Evolutionary conservation across 257 asterid species (phyloP).

Genomic region (Echium plantagineum): DNA sequence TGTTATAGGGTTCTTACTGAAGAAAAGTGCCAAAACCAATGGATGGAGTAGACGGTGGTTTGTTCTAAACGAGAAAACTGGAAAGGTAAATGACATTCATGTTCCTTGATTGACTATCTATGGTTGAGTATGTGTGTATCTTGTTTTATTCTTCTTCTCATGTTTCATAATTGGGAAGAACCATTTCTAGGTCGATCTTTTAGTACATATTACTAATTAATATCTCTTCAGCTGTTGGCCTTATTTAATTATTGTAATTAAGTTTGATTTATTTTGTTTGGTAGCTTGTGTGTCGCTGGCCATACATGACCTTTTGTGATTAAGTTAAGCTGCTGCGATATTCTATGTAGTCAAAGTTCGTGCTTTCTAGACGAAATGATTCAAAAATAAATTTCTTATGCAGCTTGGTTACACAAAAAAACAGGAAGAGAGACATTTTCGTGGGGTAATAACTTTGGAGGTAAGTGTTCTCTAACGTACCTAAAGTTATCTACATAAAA

Average conservation of each 20-base stretch:
- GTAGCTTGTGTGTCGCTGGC: neutral
- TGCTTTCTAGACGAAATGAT: neutral
- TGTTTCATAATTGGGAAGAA: neutral
- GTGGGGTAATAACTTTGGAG: slow-evolving; percentile 93
- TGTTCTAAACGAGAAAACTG: slow-evolving; percentile 89
- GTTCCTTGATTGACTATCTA: neutral
- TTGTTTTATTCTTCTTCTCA: no score
- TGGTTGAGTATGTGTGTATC: neutral
- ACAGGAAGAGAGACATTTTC: slow-evolving; percentile 92
- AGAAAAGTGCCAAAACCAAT: slow-evolving; percentile 76
- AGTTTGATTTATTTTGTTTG: neutral
- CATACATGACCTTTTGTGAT: neutral
- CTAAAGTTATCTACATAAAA: neutral
- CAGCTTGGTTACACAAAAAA: slow-evolving; percentile 98
- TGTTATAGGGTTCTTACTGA: slow-evolving; percentile 65
- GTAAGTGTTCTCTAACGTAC: slow-evolving; percentile 16
- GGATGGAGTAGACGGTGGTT: slow-evolving; percentile 97
- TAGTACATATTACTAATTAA: neutral
- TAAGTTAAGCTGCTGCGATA: neutral
- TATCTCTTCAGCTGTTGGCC: neutral
- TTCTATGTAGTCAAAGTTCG: neutral
- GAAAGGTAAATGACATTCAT: slow-evolving; percentile 49
- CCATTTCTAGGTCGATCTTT: neutral
- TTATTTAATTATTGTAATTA: no score
- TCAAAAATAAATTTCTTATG: slow-evolving; percentile 9